A percentile compares a stretch with the other conserved stretches of the same genome.
Conservation (phyloP, 208 protist genomes). For the Trichomonas vaginalis region DNA sequence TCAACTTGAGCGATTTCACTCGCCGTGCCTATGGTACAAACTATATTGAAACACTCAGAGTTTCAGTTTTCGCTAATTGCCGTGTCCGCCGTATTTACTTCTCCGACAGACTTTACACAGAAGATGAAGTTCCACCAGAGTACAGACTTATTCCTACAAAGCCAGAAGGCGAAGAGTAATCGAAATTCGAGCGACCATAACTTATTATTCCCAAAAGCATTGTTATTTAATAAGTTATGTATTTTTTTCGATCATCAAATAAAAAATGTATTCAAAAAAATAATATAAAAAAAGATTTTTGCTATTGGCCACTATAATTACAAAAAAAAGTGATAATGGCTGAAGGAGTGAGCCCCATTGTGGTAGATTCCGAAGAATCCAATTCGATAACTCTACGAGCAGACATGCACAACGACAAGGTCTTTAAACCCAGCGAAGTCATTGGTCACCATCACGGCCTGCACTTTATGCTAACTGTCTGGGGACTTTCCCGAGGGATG, state of each 20-base stretch:
- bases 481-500: not conserved
- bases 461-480: not conserved
- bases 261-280: too few relatives aligned
- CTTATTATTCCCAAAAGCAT: too few relatives aligned
- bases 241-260: too few relatives aligned
- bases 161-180: not conserved
- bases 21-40: constrained; percentile 89
- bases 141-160: constrained; percentile 85
- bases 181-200: too few relatives aligned
- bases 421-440: not conserved
- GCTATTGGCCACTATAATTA: not conserved
- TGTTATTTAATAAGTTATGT: too few relatives aligned
- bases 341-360: constrained; percentile 17
- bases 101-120: constrained; percentile 87
- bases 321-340: not conserved
- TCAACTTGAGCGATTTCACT: constrained; percentile 97
- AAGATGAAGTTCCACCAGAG: constrained; percentile 94
- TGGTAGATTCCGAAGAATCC: not conserved
- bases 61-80: constrained; percentile 92
- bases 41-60: constrained; percentile 90
- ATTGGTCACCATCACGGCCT: constrained; percentile 4
- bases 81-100: constrained; percentile 92
- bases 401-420: not conserved
- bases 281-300: too few relatives aligned
- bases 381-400: constrained; percentile 11